These are phyloP conservation scores for Claviceps maximensis DNA, from an alignment of 2,329 filamentous ascomycete species.

Conservation along the genomic window DNA sequence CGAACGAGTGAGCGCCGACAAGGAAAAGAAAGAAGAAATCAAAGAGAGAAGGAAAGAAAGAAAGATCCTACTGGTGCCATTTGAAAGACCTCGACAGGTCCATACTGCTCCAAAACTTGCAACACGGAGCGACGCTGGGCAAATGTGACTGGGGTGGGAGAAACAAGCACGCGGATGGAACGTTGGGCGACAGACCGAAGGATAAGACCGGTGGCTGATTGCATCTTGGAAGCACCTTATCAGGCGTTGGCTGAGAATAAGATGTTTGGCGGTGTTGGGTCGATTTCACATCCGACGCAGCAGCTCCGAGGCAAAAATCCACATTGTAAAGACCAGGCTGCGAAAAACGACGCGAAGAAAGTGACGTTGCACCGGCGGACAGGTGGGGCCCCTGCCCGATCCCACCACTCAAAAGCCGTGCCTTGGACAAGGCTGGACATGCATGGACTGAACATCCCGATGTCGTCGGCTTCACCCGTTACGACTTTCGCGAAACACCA, in stretches of 20 bases:
- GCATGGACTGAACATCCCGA: not conserved
- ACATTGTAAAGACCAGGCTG: too few species aligned
- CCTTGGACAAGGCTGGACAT: not conserved
- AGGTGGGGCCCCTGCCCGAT: not conserved
- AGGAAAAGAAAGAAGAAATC: not conserved
- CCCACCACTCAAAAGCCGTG: not conserved
- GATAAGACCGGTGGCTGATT: slow-evolving; percentile 5
- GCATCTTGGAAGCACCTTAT: slow-evolving; percentile 4
- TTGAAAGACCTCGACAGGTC: slow-evolving; percentile 39
- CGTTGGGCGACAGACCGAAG: slow-evolving; percentile 15
- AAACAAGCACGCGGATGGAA: slow-evolving; percentile 37
- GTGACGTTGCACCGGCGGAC: not conserved
- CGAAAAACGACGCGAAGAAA: not conserved
- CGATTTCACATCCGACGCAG: too few species aligned
- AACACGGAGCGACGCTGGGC: slow-evolving; percentile 42
- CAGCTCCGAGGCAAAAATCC: too few species aligned
- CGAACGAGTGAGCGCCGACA: too few species aligned
- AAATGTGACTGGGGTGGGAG: slow-evolving; percentile 37
- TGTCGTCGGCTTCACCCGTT: not conserved
- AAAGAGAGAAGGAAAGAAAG: not conserved
- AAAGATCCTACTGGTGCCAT: slow-evolving; percentile 11
- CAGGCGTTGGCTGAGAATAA: not conserved
- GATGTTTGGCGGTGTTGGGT: too few species aligned
- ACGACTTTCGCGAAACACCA: not conserved
- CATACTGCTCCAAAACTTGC: slow-evolving; percentile 35